Evolutionary conservation across 2,329 filamentous ascomycete species (phyloP), one percentile per base, ranked within the genome.

Genomic region (Aureobasidium sp.): DNA sequence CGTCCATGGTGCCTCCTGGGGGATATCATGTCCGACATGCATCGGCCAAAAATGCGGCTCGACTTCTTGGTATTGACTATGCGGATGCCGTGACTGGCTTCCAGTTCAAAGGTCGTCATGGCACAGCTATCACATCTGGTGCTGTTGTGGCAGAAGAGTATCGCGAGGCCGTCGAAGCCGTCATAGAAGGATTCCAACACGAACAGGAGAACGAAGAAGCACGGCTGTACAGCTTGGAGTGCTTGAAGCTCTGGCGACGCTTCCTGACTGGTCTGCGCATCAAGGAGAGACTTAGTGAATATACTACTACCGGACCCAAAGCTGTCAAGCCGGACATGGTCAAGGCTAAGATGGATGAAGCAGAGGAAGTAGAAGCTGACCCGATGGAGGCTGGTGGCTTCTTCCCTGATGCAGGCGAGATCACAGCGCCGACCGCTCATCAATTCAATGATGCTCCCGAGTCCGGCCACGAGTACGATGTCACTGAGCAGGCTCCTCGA

Each of bases 51-150:
- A 82, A 82, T 54, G 93, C 93, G 1, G 90, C 91, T 0, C 84
- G 82, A 60, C 75, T 92, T 1, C 73, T 96, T 1, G 86, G 86
- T 0, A 80, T 97, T 19, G 91, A 97, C 73, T 95, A 88, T 71
- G 90, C 90, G 2, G 90, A 93, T 33, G 94, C 94, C 0, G 84
- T 99, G 5, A 94, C 87, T 0, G 93, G 93, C 0, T 99, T 97
- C 68, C 81, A 87, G 38, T 99, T 97, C 75, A 86, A 84, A 69
- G 91, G 91, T 0, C 84, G 90, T 2, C 86, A 90, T 60, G 93
- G 93, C 17, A 96, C 90, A 2, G 91, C 94, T 1, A 81, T 96
- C 2, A 75, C 94, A 2, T 81, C 84, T 38, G 94, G 94, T 1
- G 82, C 87, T 0, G 84, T 99, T 0, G 84, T 95, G 1, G 87